These are phyloP conservation scores for Leptodontidium sp. DNA, from an alignment of 2,329 filamentous ascomycete species.

Conservation along the genomic window DNA sequence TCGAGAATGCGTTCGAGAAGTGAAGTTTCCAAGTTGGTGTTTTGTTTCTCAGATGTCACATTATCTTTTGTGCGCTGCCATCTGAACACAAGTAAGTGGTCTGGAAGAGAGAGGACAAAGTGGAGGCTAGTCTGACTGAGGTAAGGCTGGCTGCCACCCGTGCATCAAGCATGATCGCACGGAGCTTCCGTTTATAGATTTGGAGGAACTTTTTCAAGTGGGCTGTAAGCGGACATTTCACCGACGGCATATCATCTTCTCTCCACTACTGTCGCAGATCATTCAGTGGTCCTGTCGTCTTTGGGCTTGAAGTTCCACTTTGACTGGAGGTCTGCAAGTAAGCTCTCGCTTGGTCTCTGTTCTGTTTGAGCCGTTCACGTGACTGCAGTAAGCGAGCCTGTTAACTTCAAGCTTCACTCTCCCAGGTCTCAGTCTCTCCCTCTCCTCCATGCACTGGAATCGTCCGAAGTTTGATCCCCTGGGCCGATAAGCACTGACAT, in stretches of 20 bases:
- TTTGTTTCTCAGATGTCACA: constrained; percentile 1
- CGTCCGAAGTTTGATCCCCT: no score
- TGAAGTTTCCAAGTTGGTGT: no score
- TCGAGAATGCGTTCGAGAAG: no score
- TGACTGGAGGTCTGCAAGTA: no score
- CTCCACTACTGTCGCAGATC: constrained; percentile 11
- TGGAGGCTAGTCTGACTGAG: not conserved
- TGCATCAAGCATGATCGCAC: not conserved
- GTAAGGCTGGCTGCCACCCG: not conserved
- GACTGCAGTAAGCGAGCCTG: not conserved
- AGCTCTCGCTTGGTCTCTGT: not conserved
- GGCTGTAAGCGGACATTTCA: not conserved
- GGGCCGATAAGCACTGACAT: not conserved
- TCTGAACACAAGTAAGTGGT: constrained; percentile 2
- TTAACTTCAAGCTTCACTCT: not conserved
- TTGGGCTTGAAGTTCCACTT: not conserved
- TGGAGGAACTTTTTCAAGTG: not conserved
- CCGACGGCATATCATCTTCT: constrained; percentile 4
- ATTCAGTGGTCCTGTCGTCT: constrained; percentile 2
- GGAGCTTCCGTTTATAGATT: constrained; percentile 9
- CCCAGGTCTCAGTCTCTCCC: no score
- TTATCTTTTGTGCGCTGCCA: not conserved
- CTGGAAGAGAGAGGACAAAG: not conserved
- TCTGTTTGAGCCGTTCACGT: not conserved
- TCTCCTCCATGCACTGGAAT: no score